A percentile compares a stretch with the other conserved stretches of the same genome.
These are phyloP conservation scores for Acacia acuminata DNA, from an alignment of 306 rosid species.

Conservation along the genomic window DNA sequence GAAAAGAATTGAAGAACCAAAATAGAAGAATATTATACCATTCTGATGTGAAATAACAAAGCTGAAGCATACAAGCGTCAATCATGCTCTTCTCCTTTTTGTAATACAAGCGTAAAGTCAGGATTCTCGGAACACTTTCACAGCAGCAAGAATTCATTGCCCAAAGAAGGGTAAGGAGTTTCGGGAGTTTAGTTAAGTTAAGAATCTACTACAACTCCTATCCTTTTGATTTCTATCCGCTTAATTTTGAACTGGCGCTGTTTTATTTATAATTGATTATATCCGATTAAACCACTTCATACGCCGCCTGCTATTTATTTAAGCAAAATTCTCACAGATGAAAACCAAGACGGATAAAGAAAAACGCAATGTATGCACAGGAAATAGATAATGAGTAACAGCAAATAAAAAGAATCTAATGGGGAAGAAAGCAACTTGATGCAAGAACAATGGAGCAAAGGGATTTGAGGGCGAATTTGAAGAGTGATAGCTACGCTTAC, in stretches of 20 bases:
- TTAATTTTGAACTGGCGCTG: neutral
- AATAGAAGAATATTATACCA: too few species aligned
- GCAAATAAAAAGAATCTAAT: neutral
- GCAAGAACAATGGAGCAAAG: neutral
- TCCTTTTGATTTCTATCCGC: neutral
- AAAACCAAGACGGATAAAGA: neutral
- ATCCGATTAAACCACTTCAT: neutral
- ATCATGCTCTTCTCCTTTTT: too few species aligned
- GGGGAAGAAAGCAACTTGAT: neutral
- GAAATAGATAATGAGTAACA: neutral
- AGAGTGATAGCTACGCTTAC: constrained; percentile 15
- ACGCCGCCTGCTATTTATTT: neutral
- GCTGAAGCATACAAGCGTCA: too few species aligned
- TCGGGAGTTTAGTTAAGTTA: neutral
- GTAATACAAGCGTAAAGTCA: too few species aligned
- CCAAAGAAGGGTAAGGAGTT: neutral
- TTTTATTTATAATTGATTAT: neutral
- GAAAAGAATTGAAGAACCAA: too few species aligned
- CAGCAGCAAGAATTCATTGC: neutral
- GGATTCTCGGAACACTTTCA: too few species aligned
- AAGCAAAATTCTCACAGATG: neutral
- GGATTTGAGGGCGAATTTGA: neutral
- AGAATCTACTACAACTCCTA: neutral
- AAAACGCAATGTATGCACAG: neutral
- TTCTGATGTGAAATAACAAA: too few species aligned